Evolutionary conservation across 257 asterid genomes (phyloP), one percentile per base, ranked within the genome.

Genomic region (Solanum piurae): DNA sequence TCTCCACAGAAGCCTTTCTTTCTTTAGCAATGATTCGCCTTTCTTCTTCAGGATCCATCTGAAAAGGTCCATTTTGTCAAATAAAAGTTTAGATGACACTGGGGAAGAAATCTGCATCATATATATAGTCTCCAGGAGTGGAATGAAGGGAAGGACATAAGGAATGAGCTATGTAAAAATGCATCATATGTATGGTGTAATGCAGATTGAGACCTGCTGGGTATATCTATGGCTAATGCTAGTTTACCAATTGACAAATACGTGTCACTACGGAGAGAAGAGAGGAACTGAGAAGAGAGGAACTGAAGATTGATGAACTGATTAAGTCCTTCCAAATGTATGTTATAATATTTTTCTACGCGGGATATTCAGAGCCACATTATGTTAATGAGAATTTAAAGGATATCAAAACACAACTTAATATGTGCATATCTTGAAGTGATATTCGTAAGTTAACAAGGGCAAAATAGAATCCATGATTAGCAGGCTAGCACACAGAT

Each of bases 21-120:
- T 96, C 98, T 91, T 91, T 96, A 84, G 93, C 98, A 75, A 95
- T 90, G 88, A 97, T 94, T 93, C 90, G 95, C 88, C 98, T 94
- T 87, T 96, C 98, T 92, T 96, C 99, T 74, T 94, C 98, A 10
- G 98, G 98, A 88, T 97, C 98, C 89, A 91, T 90, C 99, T 96
- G 92, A 88, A 73, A 87, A 55, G 62, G 83, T 86, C 80, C 40
- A 73, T 77, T 69, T 75, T 72, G 77, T 58, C 37, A 34, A 34
- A 31, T 27, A 83, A 42, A 42, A 4, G n/a, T 42, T 0, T 16
- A 44, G 66, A 79, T 44, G 84, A 42, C 25, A 11, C 0, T 79
- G 0, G 40, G n/a, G 7, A 77, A 40, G 84, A 44, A 29, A 9
- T 46, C 7, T 49, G 42, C 69, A 49, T 10, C 12, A 31, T 18